Base-by-base conservation (phyloP, 2,329 filamentous ascomycete genomes). In the Pyrenochaeta sp. region DNA sequence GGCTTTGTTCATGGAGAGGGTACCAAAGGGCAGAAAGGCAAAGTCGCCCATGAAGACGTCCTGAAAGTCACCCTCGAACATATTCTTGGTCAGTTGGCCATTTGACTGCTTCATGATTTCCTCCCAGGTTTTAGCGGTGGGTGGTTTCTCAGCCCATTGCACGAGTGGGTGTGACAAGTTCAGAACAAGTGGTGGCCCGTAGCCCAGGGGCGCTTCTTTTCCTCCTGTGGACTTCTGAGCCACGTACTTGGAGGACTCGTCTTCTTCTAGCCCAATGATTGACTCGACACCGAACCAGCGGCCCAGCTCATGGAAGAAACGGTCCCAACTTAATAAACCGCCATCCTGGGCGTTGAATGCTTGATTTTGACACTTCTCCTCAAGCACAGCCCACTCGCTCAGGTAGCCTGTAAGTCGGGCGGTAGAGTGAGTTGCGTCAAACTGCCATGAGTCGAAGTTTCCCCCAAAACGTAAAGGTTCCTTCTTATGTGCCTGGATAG, bases 341-440 rank as follows among this genome's bases (percentile, higher is more conserved):
- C 53, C 51, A 30, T 56, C 49, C 23, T 49, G 35, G 7, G 58
- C 45, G 15, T 56, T 58, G 49, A 51, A 58, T 0, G 44, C 31
- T 18, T 61, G 43, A 18, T 55, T 56, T 14, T 49, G 43, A 18
- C 51, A 58, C 3, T 42, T 15, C 6, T 61, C 55, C 5, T 56
- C 48, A 11, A 58, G 39, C 0, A 58, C 49, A 12, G 46, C 58
- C 55, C 58, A 61, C 11, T 61, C 58, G 11, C 55, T 58, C 20
- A 61, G n/a, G 20, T 54, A 61, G 9, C 55, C 55, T 11, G 51
- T 58, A 15, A 61, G n/a, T 2, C 51, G 48, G 0, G 58, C 56
- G 14, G 59, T 55, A 1, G 59, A 60, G 29, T 54, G 53, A 2
- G 14, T 12, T 7, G 33, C 51, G 27, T 54, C 47, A 11, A 45